A percentile compares a stretch with the other conserved stretches of the same genome.
These are phyloP conservation scores for Nigrograna mackinnonii DNA, from an alignment of 2,329 filamentous ascomycete genomes.

Conservation along the genomic window DNA sequence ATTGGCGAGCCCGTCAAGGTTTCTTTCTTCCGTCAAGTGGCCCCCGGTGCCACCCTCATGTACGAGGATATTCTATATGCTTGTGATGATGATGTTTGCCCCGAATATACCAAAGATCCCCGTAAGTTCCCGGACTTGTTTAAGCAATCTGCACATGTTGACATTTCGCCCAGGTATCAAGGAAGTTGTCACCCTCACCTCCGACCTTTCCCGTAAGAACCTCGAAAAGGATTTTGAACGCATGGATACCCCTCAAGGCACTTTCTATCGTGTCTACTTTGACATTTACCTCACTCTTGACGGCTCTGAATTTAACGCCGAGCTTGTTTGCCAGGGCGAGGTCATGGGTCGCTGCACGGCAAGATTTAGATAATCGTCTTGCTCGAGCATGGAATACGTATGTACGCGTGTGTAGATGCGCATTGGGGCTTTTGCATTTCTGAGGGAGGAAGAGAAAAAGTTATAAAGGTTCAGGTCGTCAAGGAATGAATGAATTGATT, in stretches of 20 bases:
- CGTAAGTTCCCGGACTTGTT: slow-evolving; percentile 65
- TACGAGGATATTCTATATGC: slow-evolving; percentile 98
- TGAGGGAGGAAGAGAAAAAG: no score
- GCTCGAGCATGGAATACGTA: no score
- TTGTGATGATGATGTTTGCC: slow-evolving; percentile 96
- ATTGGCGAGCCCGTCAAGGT: slow-evolving; percentile 99
- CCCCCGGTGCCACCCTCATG: slow-evolving; percentile 96
- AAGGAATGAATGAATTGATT: no score
- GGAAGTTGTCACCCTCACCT: slow-evolving; percentile 96
- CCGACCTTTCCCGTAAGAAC: slow-evolving; percentile 95
- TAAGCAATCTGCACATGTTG: background rate
- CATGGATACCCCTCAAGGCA: slow-evolving; percentile 96
- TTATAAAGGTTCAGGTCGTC: no score
- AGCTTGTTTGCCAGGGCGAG: slow-evolving; percentile 98
- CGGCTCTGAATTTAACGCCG: slow-evolving; percentile 96
- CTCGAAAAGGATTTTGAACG: slow-evolving; percentile 99
- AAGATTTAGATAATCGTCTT: slow-evolving; percentile 70
- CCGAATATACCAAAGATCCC: slow-evolving; percentile 98
- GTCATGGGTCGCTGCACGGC: slow-evolving; percentile 97
- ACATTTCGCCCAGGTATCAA: slow-evolving; percentile 75
- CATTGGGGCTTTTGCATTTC: no score
- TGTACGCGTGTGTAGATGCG: no score
- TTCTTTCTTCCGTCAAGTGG: slow-evolving; percentile 97
- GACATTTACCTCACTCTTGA: slow-evolving; percentile 87
- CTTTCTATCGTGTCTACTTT: slow-evolving; percentile 66